Base-by-base conservation (phyloP, 148 eudicot genomes). In the Beta vulgaris region DNA sequence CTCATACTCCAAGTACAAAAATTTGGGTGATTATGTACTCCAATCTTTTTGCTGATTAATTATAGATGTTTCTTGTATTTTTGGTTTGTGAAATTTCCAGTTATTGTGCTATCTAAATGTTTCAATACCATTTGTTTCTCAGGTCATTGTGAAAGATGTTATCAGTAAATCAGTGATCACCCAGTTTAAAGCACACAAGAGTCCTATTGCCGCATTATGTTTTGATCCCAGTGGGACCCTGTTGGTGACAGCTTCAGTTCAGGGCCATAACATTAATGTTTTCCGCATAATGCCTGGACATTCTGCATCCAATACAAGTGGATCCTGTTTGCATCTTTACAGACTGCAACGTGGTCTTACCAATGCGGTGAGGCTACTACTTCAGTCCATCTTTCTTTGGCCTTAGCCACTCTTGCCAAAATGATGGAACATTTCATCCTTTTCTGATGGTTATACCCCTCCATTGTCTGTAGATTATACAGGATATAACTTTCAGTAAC, bases 221-320 rank as follows among this genome's bases (percentile, higher is more conserved):
- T 93, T 93, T 81, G 97, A 93, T 86, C 93, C 93, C 31, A 93
- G 98, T 76, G 97, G 97, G 46, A 90, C 87, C 8, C 83, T 91
- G 29, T 76, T 93, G 79, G 98, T 91, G 69, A 88, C 98, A 0
- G 98, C 98, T 77, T 93, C 98, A 57, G 87, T 87, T 79, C 92
- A 89, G 65, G 98, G 94, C 35, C 92, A 93, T 80, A 93, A 83
- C 75, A 89, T 93, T 39, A 91, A 91, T 84, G 92, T 93, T 43
- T 93, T 88, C 76, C 87, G 83, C 46, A 91, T 93, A 78, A 76
- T 87, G 81, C 92, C 93, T n/a, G 77, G 57, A 46, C 80, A 13
- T 26, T 35, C 77, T 19, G 82, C 68, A 43, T 79, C 85, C 72
- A 85, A 84, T 82, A 68, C 86, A 26, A 70, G 73, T 72, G 82